Evolutionary conservation across 2,329 filamentous ascomycete species (phyloP), one percentile per base, ranked within the genome.

Genomic region (Penicillium palitans): DNA sequence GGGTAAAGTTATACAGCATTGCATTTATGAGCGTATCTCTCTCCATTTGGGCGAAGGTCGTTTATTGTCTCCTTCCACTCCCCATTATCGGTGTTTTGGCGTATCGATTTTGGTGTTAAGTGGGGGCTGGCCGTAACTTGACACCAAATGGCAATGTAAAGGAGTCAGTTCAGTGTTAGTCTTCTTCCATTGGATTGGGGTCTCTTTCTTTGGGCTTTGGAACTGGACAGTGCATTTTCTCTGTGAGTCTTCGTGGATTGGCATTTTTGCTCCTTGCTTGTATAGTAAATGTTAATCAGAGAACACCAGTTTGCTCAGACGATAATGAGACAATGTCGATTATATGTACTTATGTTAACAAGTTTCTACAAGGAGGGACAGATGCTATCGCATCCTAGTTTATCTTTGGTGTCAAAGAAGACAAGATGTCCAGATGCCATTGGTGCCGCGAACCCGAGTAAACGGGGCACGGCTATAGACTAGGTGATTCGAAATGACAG

Each of bases 401-500:
- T 59, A 21, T 57, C 58, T 58, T 65, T 62, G 57, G 58, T 63
- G 25, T 45, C 39, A 55, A 52, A 59, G 59, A 46, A 56, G 59
- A 58, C 58, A 58, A 59, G 60, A 49, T 56, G 57, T 44, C 55
- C 52, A 61, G 59, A 60, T 61, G 57, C 42, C 59, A 58, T 62
- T 58, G 58, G 58, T 27, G 50, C 62, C 52, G 56, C 59, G 57
- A 47, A 59, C 64, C 65, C 65, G 65, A 67, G 61, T 54, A 55
- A 67, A 67, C 65, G 65, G 65, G 65, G 50, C 65, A 65, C 56
- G 37, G 57, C 41, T 45, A 29, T 52, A 61, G 24, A 59, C 59
- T 44, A 50, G 33, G 46, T 25, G 53, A 50, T 50, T 50, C 37
- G 45, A 55, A 58, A 51, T 53, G 50, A 48, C 29, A 37, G 33